A percentile compares a stretch with the other conserved stretches of the same genome.
Evolutionary conservation across 139 green algal genomes (phyloP).

Genomic region (Closterium sp.): DNA sequence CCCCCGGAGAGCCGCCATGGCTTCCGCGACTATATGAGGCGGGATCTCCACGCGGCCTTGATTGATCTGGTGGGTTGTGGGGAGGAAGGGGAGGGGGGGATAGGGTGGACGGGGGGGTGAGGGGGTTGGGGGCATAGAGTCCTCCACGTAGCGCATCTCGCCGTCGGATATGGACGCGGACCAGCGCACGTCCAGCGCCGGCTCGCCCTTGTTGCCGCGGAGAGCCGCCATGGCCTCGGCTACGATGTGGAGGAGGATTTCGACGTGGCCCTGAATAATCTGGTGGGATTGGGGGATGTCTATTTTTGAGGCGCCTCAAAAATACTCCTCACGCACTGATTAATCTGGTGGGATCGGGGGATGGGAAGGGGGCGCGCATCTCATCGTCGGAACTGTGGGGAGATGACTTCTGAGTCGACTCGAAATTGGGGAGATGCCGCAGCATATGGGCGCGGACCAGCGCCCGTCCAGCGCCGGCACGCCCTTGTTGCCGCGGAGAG

Average conservation of each 20-base stretch:
- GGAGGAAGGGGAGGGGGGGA: too few relatives aligned
- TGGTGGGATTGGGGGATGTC: background rate
- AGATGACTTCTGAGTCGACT: too few relatives aligned
- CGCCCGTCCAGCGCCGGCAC: constrained; percentile 1
- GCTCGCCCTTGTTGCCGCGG: background rate
- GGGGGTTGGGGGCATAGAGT: background rate
- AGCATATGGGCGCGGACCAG: constrained; percentile 21
- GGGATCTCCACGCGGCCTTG: background rate
- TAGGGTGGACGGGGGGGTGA: too few relatives aligned
- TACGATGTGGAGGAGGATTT: background rate
- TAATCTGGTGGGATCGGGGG: too few relatives aligned
- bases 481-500: background rate
- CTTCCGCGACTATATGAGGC: constrained; percentile 11
- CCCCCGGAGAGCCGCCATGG: constrained; percentile 1
- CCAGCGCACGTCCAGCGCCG: constrained; percentile 12
- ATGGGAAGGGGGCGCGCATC: background rate
- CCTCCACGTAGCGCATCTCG: constrained; percentile 22
- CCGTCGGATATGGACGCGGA: constrained; percentile 3
- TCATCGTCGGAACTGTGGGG: constrained; percentile 5
- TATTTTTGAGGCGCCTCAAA: too few relatives aligned
- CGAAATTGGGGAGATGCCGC: too few relatives aligned
- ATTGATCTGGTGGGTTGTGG: background rate
- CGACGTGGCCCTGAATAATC: background rate
- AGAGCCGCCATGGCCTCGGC: constrained; percentile 12
- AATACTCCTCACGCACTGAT: too few relatives aligned